Base-by-base conservation (phyloP, 2,329 filamentous ascomycete genomes). In the Rhinocladiella similis region DNA sequence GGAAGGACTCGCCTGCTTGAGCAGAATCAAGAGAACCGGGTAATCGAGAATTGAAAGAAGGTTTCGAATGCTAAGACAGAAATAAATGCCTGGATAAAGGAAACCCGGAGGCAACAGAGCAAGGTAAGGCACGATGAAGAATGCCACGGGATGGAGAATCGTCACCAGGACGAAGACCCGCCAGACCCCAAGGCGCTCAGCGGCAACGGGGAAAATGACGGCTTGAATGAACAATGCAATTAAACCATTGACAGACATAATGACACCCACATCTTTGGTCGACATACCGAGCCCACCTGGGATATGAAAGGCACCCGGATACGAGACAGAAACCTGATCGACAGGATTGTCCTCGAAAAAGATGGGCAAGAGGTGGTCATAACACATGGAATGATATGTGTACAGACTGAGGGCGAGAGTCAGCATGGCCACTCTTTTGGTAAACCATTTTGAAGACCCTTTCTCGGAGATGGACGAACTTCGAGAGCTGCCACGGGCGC, bases 311-410 rank as follows among this genome's bases (percentile, higher is more conserved):
- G 75, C 63, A 73, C 80, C 65, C 20, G 67, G 59, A 18, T 64
- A 59, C 1, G 64, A 59, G 20, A 73, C 62, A 5, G 75, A 69
- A 41, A 75, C 71, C 45, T 76, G 68, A 22, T 73, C 69, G 60
- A 73, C 75, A 27, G 83, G 81, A 39, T 85, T 80, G 66, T 96
- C 91, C 70, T 97, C 91, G 50, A 96, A 84, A 74, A 96, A 97
- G 57, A 97, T 96, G 6, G 92, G 92, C 52, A 96, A 80, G 1
- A 97, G 81, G 69, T 96, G 90, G 68, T 97, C 93, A 73, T 90
- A 97, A 0, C 89, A 91, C 91, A 97, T 97, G 36, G 88, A 91
- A 73, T 97, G 92, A 70, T 96, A 65, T 3, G 91, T 94, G 75
- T 96, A 96, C 61, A 97, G 90, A 43, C 88, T 90, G 47, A 97